Evolutionary conservation across 352 stramenopile genomes (phyloP), one percentile per base, ranked within the genome.

Genomic region (Globisporangium nagaii): DNA sequence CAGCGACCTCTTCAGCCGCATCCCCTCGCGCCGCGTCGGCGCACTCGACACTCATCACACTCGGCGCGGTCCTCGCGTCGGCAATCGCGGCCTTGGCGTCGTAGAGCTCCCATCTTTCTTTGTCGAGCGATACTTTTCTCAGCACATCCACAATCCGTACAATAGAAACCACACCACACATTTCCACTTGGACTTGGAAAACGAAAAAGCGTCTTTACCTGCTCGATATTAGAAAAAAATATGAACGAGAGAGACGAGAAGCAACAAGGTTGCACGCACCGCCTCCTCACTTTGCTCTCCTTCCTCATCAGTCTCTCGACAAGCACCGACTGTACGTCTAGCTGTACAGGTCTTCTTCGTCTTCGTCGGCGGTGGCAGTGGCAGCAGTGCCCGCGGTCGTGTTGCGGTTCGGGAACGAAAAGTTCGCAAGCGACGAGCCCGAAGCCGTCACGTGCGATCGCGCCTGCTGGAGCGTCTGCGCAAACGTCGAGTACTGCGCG

Each of bases 341-440:
- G 73, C 88, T 98, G 86, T 99, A 99, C 49, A 99, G 84, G 69
- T 99, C 96, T 71, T 99, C 96, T 62, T 98, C 96, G 49, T 98
- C 92, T 32, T 97, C 93, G 31, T 96, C 92, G 9, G 85, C 94
- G 5, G 73, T 75, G 1, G 73, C 64, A 8, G 66, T 75, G 32
- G 68, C 88, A 42, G 59, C 83, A 45, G 61, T 59, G 39, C 37
- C 52, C 6, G 54, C 68, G 43, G 42, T 53, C 40, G 82, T 70
- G 44, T 84, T 89, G 62, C 71, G 74, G 53, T 80, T 74, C 34
- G 84, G 96, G 79, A 99, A 99, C 19, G 92, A 82, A 81, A 99
- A 99, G 36, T 93, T 98, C n/a, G 91, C 85, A 31, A 99, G 73
- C 62, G 95, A 98, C 9, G 78, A 86, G 36, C 96, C 88, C 46